Evolutionary conservation across 139 green algal genomes (phyloP).

Genomic region (Nannochloris sp.): DNA sequence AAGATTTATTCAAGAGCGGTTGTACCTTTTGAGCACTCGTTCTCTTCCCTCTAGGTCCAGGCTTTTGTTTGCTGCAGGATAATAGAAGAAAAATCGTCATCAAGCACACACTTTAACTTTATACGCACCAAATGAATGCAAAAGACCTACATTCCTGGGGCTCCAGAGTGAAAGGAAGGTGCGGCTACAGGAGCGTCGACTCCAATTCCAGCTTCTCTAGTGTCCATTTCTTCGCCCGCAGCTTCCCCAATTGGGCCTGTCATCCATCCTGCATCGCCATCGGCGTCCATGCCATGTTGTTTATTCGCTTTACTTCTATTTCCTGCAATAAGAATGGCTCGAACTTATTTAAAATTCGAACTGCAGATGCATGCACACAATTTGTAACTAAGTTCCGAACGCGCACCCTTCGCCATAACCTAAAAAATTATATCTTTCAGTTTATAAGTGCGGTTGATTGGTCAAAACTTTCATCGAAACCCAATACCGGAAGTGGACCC

Average conservation of each 20-base stretch:
- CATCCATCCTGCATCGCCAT: neutral
- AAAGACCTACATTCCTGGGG: neutral
- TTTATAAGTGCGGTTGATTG: no score
- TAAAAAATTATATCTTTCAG: no score
- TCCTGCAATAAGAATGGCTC: neutral
- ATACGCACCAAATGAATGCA: neutral
- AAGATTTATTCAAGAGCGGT: neutral
- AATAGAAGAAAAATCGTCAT: neutral
- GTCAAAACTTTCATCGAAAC: no score
- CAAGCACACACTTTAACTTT: no score
- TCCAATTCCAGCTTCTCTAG: neutral
- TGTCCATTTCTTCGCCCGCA: slow-evolving; percentile 8
- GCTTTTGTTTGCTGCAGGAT: neutral
- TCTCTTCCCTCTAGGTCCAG: neutral
- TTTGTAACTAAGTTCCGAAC: no score
- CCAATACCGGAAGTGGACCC: no score
- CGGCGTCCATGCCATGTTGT: neutral
- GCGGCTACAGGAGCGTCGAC: neutral
- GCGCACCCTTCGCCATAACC: no score
- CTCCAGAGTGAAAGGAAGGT: no score
- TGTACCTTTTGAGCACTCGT: slow-evolving; percentile 17
- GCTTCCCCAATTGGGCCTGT: neutral
- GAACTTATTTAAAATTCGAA: no score
- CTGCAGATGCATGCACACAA: no score
- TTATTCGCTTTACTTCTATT: neutral